Base-by-base conservation (phyloP, 768 basidiomycete species). In the Goffeauzyma gilvescens region DNA sequence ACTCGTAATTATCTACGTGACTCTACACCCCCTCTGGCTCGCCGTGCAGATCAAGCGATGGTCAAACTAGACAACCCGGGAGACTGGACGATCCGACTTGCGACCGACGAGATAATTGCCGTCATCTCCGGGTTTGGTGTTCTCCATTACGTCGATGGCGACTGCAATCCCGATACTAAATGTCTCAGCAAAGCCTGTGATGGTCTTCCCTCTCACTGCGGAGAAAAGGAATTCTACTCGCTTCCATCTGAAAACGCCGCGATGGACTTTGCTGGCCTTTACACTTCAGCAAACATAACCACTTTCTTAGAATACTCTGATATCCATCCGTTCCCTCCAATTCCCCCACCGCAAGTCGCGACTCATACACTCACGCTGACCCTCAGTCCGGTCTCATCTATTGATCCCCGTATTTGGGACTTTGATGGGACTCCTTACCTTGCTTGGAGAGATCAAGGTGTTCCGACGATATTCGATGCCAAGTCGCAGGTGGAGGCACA, bases 1-100 rank as follows among this genome's bases (percentile, higher is more conserved):
- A n/a, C n/a, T 1, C 18, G 18, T 23, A 22, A 6, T 27, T 40
- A 14, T 15, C 23, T 3, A 38, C 37, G 5, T 6, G 18, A n/a
- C n/a, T n/a, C n/a, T n/a, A 13, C 32, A 3, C 9, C 17, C 35
- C 6, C n/a, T 2, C 10, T 21, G 26, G 24, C 27, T n/a, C 3
- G 13, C 10, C 30, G n/a, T 3, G 18, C 18, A 45, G 44, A 32
- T 20, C 37, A 37, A 24, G 32, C 37, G 17, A 38, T 45, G 12
- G 44, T 45, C 31, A 45, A 45, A 15, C 44, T 45, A 2, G 31
- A 45, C 31, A 45, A 45, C 21, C 44, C 44, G 15, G 44, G 44
- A 15, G 38, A 45, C 23, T 45, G 44, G 44, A 45, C 44, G 14
- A 45, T 45, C 32, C 44, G 44, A 3, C 39, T 38, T 6, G 27